A percentile compares a stretch with the other conserved stretches of the same genome.
phyloP scores from a whole-genome alignment of 352 stramenopile species.

The Globisporangium lucens region DNA sequence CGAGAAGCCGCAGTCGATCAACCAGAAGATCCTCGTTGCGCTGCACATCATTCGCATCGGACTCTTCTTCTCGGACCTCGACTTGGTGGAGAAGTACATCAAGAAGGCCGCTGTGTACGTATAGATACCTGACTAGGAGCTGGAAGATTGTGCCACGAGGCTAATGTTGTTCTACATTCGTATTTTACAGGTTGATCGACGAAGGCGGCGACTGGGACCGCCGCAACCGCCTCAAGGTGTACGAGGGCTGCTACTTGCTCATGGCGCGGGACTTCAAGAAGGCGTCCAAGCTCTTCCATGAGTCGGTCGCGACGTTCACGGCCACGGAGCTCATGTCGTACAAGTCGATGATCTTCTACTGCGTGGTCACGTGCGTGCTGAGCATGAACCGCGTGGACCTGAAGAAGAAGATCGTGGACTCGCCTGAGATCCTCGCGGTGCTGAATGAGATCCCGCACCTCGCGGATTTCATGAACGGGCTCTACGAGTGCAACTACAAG shows the following conservation, averaged over 20 bases:
- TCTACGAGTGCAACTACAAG: conserved; percentile 99
- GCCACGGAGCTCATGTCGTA: conserved; percentile 97
- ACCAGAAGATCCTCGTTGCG: conserved; percentile 97
- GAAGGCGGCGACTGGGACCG: conserved; percentile 98
- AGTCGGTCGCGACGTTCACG: conserved; percentile 98
- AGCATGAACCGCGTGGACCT: conserved; percentile 91
- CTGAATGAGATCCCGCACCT: conserved; percentile 83
- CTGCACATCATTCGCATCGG: conserved; percentile 92
- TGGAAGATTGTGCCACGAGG: not conserved
- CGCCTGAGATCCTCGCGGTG: conserved; percentile 93
- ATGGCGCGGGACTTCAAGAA: conserved; percentile 93
- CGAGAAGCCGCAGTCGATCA: conserved; percentile 94
- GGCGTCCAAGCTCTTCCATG: conserved; percentile 91
- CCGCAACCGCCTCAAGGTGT: conserved; percentile 98
- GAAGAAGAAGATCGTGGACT: conserved; percentile 98
- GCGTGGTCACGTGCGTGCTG: conserved; percentile 94
- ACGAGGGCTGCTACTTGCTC: conserved; percentile 94
- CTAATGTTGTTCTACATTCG: not conserved
- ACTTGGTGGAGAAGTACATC: conserved; percentile 83
- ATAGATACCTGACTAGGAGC: not conserved
- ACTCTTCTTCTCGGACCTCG: conserved; percentile 85
- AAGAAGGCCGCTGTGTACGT: conserved; percentile 82
- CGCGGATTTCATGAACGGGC: conserved; percentile 88
- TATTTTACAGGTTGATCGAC: conserved; percentile 73
- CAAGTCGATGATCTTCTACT: conserved; percentile 97